These are phyloP conservation scores for Fusarium nisikadoi DNA, from an alignment of 2,329 filamentous ascomycete species.

Conservation along the genomic window DNA sequence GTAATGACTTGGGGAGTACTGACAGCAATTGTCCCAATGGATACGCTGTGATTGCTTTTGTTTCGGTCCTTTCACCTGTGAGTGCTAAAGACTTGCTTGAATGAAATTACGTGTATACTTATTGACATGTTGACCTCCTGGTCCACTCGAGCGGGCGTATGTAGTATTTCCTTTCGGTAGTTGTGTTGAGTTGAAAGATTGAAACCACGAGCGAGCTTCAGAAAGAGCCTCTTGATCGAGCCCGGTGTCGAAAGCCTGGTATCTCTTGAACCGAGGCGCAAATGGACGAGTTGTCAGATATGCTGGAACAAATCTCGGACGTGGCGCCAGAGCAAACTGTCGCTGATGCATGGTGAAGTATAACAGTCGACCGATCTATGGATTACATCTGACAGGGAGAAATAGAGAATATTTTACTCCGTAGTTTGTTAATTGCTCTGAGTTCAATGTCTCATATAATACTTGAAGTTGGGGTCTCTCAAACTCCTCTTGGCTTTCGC, in stretches of 20 bases:
- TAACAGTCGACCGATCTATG: background rate
- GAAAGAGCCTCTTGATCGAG: constrained; percentile 62
- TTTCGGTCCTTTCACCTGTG: constrained; percentile 64
- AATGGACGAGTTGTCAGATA: background rate
- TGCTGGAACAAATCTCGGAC: background rate
- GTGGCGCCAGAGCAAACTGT: background rate
- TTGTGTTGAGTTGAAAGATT: constrained; percentile 54
- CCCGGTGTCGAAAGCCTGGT: constrained; percentile 60
- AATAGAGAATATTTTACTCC: background rate
- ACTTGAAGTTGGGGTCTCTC: background rate
- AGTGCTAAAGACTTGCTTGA: constrained; percentile 56
- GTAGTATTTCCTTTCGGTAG: constrained; percentile 64
- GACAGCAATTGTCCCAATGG: constrained; percentile 58
- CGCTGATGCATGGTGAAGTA: constrained; percentile 26
- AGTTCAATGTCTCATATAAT: constrained; percentile 6
- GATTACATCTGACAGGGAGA: background rate
- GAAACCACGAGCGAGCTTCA: constrained; percentile 64
- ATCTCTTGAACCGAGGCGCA: constrained; percentile 48
- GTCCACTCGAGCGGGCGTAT: constrained; percentile 69
- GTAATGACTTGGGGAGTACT: constrained; percentile 60
- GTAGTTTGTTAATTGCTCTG: background rate
- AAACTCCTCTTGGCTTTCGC: constrained; percentile 15
- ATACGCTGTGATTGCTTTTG: constrained; percentile 67
- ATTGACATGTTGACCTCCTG: constrained; percentile 71
- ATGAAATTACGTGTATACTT: constrained; percentile 57